Percentiles rank a stretch among this genome's conserved stretches.
These are phyloP conservation scores for Wickerhamomyces bisporus DNA, from an alignment of 805 yeast genomes.

Conservation along the genomic window DNA sequence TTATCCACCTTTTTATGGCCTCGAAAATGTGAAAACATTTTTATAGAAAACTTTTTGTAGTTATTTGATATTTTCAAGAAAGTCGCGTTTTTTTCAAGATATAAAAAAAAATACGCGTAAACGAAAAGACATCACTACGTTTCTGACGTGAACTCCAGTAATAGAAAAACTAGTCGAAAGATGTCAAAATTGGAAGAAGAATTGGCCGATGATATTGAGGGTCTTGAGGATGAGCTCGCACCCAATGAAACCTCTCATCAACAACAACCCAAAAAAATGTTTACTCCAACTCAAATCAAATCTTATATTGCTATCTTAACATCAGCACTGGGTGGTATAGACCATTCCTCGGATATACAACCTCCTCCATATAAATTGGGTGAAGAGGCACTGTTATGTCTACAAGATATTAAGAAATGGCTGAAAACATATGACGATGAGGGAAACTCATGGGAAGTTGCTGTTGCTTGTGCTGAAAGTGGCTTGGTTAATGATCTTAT, in stretches of 20 bases:
- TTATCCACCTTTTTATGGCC: neutral
- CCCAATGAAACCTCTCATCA: neutral
- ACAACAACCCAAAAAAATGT: too few relatives aligned
- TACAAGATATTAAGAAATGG: constrained; percentile 88
- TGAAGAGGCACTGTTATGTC: constrained; percentile 67
- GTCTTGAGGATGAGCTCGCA: neutral
- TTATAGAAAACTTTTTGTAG: too few relatives aligned
- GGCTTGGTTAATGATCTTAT: constrained; percentile 73
- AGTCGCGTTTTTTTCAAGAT: too few relatives aligned
- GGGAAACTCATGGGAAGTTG: constrained; percentile 69
- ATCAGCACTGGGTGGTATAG: constrained; percentile 89
- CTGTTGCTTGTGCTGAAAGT: constrained; percentile 79
- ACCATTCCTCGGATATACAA: constrained; percentile 44
- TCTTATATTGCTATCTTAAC: constrained; percentile 79
- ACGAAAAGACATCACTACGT: too few relatives aligned
- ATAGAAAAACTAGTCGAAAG: too few relatives aligned
- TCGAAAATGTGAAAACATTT: neutral
- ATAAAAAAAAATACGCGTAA: too few relatives aligned
- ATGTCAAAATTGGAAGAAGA: too few relatives aligned
- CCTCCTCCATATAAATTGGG: constrained; percentile 71
- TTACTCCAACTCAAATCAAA: constrained; percentile 24
- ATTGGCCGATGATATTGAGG: too few relatives aligned
- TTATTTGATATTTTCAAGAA: too few relatives aligned
- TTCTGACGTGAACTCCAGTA: too few relatives aligned
- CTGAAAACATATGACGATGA: constrained; percentile 76